Evolutionary conservation across 352 stramenopile species (phyloP), one percentile per base, ranked within the genome.

Genomic region (Phytophthora pini): DNA sequence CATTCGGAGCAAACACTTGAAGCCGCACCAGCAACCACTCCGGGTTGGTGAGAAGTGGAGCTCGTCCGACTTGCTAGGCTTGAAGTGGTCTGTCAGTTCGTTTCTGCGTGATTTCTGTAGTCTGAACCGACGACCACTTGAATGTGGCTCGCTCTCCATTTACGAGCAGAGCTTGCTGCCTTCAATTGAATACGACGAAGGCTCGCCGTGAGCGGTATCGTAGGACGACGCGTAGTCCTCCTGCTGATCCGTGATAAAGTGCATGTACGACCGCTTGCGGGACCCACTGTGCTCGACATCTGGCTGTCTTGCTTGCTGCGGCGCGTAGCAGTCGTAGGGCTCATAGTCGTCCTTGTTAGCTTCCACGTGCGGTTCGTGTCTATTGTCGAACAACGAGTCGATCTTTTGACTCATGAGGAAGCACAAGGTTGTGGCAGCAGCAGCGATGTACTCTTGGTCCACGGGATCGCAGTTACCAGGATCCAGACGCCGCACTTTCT

Each of bases 321-420:
- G 32, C 11, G 73, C 73, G 58, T 93, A 93, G 67, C 83, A 93
- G 62, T 93, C 85, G 53, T 90, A 92, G 27, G 85, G 85, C 64
- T 94, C 85, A 8, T 81, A 56, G 52, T 88, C 73, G 47, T 78
- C 75, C 27, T 80, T 81, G 44, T 82, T 77, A 26, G 48, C 22
- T 29, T 89, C 79, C 38, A 51, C 13, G 10, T 67, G 56, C 3
- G 52, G 34, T 15, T 78, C 70, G 31, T 78, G 70, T 43, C 79
- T 75, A 9, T 57, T 79, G 65, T 94, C 85, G 39, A 94, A 88
- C 4, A 93, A 56, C 12, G 82, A 87, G 70, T 92, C 86, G 52
- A 93, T 94, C 64, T 92, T 93, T 48, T 94, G 86, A 15, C 73
- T 87, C 86, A 94, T 94, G 45, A 94, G 74, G 45, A 92, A 92